Base-by-base conservation (phyloP, 306 rosid genomes). In the Gastrolobium bilobum region DNA sequence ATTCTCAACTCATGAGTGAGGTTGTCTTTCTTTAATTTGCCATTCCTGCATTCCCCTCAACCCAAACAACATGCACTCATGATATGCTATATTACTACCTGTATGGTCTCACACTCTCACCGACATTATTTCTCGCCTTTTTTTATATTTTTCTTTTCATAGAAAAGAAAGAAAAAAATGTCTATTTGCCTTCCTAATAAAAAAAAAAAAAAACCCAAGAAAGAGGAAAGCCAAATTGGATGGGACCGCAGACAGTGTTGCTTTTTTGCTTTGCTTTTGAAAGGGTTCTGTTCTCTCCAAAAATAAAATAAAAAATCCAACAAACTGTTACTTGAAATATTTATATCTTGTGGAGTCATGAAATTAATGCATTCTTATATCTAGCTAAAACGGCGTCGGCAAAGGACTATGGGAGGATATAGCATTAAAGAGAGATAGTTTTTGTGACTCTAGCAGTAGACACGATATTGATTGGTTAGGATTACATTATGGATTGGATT, bases 1-100 rank as follows among this genome's bases (percentile, higher is more conserved):
- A 92, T 90, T 92, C 90, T 78, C 76, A 47, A 83, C 79, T 82
- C 79, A 76, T 61, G 71, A 79, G 29, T 43, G 50, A 58, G 14
- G 7, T 47, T 34, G 38, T 77, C 53, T 29, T n/a, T 47, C 76
- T 65, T 79, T 75, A 10, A 9, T 56, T 51, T 13, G 2, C 33
- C 29, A 53, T 77, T 77, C 61, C 10, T 67, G 29, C 62, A 62
- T 62, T 69, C 38, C 42, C 26, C 47, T 53, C 37, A 57, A 69
- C 26, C 31, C 71, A 33, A 15, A 73, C 73, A 8, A 47, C 73
- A 65, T 14, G 40, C 62, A 58, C 58, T 69, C 71, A 84, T 86
- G 77, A 82, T 76, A 64, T 44, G 8, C 46, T 59, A 38, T 59
- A 38, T 11, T 33, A 38, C 66, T 2, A 65, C 39, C 50, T 34